Evolutionary conservation across 306 rosid genomes (phyloP), one percentile per base, ranked within the genome.

Genomic region (Mimosa pudica): DNA sequence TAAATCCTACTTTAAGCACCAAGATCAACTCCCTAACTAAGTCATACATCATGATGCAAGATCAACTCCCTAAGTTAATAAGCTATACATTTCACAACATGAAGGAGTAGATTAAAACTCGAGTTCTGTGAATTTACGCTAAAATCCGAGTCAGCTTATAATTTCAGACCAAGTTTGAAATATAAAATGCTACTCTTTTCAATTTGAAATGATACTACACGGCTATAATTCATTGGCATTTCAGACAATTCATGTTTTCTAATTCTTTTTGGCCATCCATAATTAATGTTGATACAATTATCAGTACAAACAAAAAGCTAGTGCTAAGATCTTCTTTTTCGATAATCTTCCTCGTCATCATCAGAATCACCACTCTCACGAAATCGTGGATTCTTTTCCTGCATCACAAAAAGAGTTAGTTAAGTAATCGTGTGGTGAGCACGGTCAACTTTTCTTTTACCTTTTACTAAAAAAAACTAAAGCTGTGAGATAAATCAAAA

Each of bases 281-380:
- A 42, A 74, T 51, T 68, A 78, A 77, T 51, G 71, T 52, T 49
- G 72, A 2, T 13, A 66, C 11, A 14, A 63, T 54, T 54, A 44
- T 63, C 70, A 33, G 2, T 5, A 62, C 38, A 62, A 32, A 1
- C 17, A 3, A 62, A 24, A 32, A 30, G 18, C 44, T 3, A 33
- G 32, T 33, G 75, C 80, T 80, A 92, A 77, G 80, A 74, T 76
- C 82, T 85, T 47, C 83, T 87, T 76, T 91, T 92, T 52, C 89
- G 70, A 77, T 90, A 97, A 85, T 94, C 97, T 17, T 94, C 98
- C 44, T 93, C 98, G 0, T 94, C 98, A 1, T 94, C 98, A 75
- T 94, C 98, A 44, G 97, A 92, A 86, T 94, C 97, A 11, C 97
- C 98, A 63, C 98, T 92, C 91, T 92, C 97, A 20, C 98, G 97